Percentiles rank a stretch among this genome's conserved stretches.
Evolutionary conservation across 257 asterid genomes (phyloP).

Genomic region (Galeopsis tetrahit): DNA sequence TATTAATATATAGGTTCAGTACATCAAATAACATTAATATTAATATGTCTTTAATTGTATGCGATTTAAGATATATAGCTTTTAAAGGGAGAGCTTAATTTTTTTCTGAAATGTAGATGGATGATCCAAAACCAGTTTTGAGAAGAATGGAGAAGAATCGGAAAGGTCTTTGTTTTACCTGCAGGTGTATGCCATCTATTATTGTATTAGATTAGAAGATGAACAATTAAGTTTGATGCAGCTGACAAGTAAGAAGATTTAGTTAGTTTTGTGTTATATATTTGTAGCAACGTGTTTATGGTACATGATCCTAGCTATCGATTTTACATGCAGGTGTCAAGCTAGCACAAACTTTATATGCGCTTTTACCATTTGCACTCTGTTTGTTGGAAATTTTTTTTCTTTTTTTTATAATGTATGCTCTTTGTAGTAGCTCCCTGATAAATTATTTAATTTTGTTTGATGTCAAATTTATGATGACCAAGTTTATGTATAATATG

Average conservation of each 20-base stretch:
- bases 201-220: slow-evolving; percentile 83
- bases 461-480: slow-evolving; percentile 24
- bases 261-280: slow-evolving; percentile 9
- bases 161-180: slow-evolving; percentile 78
- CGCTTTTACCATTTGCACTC: neutral
- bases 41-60: too few species aligned
- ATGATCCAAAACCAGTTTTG: slow-evolving; percentile 75
- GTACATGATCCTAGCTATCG: neutral
- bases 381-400: neutral
- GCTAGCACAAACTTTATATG: neutral
- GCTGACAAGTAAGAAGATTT: slow-evolving; percentile 68
- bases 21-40: too few species aligned
- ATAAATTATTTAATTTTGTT: neutral
- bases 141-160: slow-evolving; percentile 64
- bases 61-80: slow-evolving; percentile 5
- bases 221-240: slow-evolving; percentile 79
- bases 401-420: neutral
- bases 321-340: slow-evolving; percentile 6
- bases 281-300: neutral
- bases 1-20: too few species aligned
- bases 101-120: slow-evolving; percentile 56
- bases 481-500: slow-evolving; percentile 7
- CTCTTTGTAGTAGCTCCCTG: slow-evolving; percentile 4
- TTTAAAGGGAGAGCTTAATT: slow-evolving; percentile 10
- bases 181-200: slow-evolving; percentile 88